Evolutionary conservation across 495 filamentous ascomycete species (phyloP), one percentile per base, ranked within the genome.

Genomic region (Talaromyces stipitatus): DNA sequence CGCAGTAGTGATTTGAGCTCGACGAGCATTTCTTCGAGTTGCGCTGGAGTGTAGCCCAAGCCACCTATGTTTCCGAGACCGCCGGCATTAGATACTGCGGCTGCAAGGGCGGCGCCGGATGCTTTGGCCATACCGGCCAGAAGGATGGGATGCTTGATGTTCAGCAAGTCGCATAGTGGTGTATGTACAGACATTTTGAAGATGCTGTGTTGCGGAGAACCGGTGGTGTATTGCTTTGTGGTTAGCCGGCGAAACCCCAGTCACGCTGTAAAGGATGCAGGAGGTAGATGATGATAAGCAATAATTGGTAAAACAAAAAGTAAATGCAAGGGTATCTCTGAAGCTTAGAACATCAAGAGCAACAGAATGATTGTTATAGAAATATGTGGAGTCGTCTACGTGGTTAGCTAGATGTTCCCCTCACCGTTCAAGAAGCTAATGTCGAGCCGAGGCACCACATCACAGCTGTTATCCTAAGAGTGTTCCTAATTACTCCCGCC

Each of bases 101-200:
- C 89, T 11, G 91, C 91, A 41, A 96, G 84, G 16, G 77, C 76
- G 0, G 85, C 89, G 61, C 85, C 83, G 6, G 86, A 90, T 18
- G 86, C 87, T 60, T 86, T 83, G 4, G 90, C 90, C 91, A 96
- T 96, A 59, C 91, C 90, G 33, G 90, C 91, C 36, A 95, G 85
- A 55, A 95, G 68, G 72, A 96, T 85, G 53, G 90, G 90, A 73
- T 94, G 87, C 43, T 84, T 70, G 74, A 95, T 91, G 22, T 78
- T 77, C 14, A 94, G 82, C 48, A 95, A 79, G 30, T 75, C 77
- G 62, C 82, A 87, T 18, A 95, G 84, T 18, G 89, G 88, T 33
- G 90, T 95, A 59, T 83, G 79, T 69, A 95, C 74, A 36, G 77
- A 74, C 48, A 51, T 51, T 27, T 18, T 50, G 46, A 14, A 24